Conservation (phyloP, 345 rosid genomes). For the Brassica incana region DNA sequence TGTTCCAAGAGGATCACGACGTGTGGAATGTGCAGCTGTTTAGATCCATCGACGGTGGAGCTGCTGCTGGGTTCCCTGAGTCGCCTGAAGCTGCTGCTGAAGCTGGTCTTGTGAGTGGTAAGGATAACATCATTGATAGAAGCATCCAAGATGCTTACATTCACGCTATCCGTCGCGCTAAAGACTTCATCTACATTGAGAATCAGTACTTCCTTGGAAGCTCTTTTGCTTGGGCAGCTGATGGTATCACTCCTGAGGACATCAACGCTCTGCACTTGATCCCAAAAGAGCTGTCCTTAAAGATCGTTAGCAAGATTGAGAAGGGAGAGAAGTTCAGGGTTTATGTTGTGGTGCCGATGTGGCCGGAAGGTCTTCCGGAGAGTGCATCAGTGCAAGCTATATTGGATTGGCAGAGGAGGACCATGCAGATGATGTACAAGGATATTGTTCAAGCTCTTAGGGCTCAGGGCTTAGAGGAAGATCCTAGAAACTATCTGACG, state of each 20-base stretch:
- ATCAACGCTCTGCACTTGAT: slow-evolving; percentile 85
- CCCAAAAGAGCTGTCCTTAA: slow-evolving; percentile 90
- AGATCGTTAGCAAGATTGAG: slow-evolving; percentile 91
- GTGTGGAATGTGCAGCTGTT: slow-evolving; percentile 92
- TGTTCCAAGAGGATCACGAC: slow-evolving; percentile 78
- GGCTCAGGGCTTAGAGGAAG: slow-evolving; percentile 69
- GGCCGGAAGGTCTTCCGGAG: slow-evolving; percentile 99
- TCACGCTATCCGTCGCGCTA: slow-evolving; percentile 92
- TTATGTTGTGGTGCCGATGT: slow-evolving; percentile 91
- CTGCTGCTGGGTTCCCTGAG: slow-evolving; percentile 96
- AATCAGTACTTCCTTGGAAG: slow-evolving; percentile 98
- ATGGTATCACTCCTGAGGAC: slow-evolving; percentile 84
- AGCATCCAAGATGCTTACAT: slow-evolving; percentile 98
- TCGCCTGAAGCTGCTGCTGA: slow-evolving; percentile 96
- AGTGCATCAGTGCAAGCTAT: slow-evolving; percentile 95
- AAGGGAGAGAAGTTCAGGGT: slow-evolving; percentile 88
- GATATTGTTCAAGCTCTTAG: slow-evolving; percentile 72
- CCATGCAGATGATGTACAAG: slow-evolving; percentile 97
- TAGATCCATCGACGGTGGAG: slow-evolving; percentile 98
- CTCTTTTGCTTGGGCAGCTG: slow-evolving; percentile 78
- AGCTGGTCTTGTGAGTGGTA: slow-evolving; percentile 98
- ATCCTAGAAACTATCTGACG: slow-evolving; percentile 90
- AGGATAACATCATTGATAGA: slow-evolving; percentile 93
- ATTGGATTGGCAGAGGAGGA: slow-evolving; percentile 95
- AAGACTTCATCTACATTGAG: slow-evolving; percentile 88